Conservation (phyloP, 225 moss, liverwort and hornwort species). For the Antitrichia curtipendula region DNA sequence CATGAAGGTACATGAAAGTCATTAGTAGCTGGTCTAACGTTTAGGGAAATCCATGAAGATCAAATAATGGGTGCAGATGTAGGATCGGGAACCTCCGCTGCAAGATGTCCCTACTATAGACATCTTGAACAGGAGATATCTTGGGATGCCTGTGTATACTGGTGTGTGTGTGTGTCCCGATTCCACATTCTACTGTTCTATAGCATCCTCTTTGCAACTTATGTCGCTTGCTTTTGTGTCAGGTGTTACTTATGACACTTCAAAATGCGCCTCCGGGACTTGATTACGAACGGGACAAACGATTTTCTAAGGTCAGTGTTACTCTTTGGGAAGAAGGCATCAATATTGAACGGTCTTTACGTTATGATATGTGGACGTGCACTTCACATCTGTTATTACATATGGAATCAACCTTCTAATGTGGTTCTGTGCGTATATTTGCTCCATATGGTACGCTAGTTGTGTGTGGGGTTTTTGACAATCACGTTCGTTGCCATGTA, state of each 20-base stretch:
- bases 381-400: not conserved
- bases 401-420: not conserved
- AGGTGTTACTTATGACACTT: constrained; percentile 90
- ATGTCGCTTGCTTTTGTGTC: not conserved
- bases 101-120: not conserved
- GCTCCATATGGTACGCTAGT: not conserved
- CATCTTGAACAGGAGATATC: not conserved
- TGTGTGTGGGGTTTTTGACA: not conserved
- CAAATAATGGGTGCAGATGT: not conserved
- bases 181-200: not conserved
- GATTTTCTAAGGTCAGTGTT: constrained; percentile 61
- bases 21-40: not conserved
- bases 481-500: constrained; percentile 1
- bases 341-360: not conserved
- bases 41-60: not conserved
- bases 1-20: constrained; percentile 57
- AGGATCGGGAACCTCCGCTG: not conserved
- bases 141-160: not conserved
- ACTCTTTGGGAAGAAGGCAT: not conserved
- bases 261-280: constrained; percentile 96
- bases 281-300: constrained; percentile 77
- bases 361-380: not conserved
- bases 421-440: not conserved
- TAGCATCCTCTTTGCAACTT: not conserved
- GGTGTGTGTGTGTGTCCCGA: not conserved